Conservation (phyloP, 371 early-diverging fungal genomes). For the Scutellospora calospora region DNA sequence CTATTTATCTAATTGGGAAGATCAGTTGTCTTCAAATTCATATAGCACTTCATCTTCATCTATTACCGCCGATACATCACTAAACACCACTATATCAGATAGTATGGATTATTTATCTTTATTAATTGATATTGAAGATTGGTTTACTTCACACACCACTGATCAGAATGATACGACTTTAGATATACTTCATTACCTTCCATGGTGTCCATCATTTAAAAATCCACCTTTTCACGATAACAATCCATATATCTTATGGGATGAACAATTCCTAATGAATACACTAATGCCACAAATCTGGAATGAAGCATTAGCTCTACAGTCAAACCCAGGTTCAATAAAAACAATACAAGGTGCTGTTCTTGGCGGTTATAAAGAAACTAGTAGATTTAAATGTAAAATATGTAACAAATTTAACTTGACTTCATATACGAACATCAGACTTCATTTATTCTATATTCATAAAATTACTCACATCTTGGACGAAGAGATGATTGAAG, state of each 20-base stretch:
- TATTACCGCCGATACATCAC: too few relatives aligned
- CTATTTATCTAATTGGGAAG: too few relatives aligned
- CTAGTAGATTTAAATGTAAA: conserved; percentile 11
- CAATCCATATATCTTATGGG: conserved; percentile 17
- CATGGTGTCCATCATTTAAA: conserved; percentile 22
- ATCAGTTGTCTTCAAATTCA: too few relatives aligned
- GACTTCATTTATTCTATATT: background rate
- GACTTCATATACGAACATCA: background rate
- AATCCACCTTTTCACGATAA: conserved; percentile 28
- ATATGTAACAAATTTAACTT: background rate
- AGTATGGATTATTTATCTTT: too few relatives aligned
- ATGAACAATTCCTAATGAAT: conserved; percentile 11
- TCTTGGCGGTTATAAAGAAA: background rate
- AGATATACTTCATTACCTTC: background rate
- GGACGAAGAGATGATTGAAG: conserved; percentile 14
- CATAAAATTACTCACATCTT: background rate
- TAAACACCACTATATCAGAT: too few relatives aligned
- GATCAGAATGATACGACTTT: too few relatives aligned
- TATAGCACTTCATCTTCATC: too few relatives aligned
- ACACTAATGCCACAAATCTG: background rate
- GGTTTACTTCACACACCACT: too few relatives aligned
- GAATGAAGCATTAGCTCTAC: background rate
- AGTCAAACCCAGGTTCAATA: background rate
- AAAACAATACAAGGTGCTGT: background rate
- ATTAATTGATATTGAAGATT: too few relatives aligned